Conservation (phyloP, 108 stramenopile genomes). For the Tribonema minus region DNA sequence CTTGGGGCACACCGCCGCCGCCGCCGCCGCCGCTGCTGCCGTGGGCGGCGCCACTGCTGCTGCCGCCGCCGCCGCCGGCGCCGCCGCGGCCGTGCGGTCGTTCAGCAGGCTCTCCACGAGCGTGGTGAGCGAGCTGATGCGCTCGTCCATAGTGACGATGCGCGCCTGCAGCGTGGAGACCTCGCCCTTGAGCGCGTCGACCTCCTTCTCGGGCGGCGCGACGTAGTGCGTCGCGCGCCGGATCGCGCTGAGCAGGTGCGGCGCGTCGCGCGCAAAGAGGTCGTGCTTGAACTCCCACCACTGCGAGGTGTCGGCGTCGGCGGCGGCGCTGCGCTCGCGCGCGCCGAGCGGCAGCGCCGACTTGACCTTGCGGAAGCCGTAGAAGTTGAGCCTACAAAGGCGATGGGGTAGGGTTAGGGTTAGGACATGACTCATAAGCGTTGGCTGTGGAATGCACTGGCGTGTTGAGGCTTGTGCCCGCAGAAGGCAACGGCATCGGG, state of each 20-base stretch:
- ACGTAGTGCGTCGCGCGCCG: conserved; percentile 53
- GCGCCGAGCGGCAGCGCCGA: conserved; percentile 44
- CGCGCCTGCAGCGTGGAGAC: conserved; percentile 28
- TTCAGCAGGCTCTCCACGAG: conserved; percentile 43
- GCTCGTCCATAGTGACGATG: conserved; percentile 33
- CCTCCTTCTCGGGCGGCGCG: conserved; percentile 39
- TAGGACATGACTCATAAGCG: too few relatives aligned
- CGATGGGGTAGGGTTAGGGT: too few relatives aligned
- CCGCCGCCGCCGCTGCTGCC: not conserved
- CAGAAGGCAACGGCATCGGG: too few relatives aligned
- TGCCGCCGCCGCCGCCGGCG: not conserved
- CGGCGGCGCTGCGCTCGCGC: conserved; percentile 1
- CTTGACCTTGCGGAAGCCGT: conserved; percentile 58
- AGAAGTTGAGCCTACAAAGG: conserved; percentile 59
- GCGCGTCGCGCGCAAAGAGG: conserved; percentile 50
- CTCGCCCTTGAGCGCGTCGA: conserved; percentile 30
- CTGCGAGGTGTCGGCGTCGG: not conserved
- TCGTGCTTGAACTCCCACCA: conserved; percentile 61
- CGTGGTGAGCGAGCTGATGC: conserved; percentile 33
- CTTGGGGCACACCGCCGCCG: conserved; percentile 15
- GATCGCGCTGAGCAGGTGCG: conserved; percentile 53
- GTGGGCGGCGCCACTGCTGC: not conserved
- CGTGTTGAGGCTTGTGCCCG: too few relatives aligned
- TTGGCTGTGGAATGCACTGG: too few relatives aligned
- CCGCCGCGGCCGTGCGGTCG: not conserved